Conservation (phyloP, 257 asterid species). For the Solanum pinnatisectum region DNA sequence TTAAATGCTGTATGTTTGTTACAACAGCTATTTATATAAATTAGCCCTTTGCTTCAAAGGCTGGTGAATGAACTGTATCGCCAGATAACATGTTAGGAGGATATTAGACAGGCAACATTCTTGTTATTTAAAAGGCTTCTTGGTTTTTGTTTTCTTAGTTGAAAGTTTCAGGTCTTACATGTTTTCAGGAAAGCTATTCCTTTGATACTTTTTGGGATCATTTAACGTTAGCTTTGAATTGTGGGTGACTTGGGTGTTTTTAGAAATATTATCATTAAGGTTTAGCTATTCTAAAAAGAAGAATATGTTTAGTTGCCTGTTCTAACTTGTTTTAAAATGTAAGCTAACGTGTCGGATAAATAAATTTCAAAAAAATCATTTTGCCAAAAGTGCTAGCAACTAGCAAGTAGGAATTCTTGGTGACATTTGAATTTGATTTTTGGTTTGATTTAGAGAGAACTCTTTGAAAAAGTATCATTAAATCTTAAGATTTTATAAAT, state of each 20-base stretch:
- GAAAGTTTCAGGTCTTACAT: not conserved
- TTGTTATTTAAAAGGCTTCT: not conserved
- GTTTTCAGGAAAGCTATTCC: not conserved
- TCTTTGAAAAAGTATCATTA: not conserved
- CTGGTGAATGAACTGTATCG: not conserved
- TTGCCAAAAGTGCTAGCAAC: not conserved
- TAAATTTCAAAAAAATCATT: not conserved
- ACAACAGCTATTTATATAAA: not conserved
- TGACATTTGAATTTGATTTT: not conserved
- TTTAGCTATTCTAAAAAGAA: not conserved
- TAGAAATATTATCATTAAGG: not conserved
- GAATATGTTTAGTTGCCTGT: not conserved
- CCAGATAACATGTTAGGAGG: not conserved
- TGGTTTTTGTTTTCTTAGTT: not conserved
- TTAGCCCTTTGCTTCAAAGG: not conserved
- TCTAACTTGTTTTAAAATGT: not conserved
- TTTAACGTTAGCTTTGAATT: not conserved
- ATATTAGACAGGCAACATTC: not conserved
- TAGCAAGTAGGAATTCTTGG: not conserved
- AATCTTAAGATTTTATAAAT: not conserved
- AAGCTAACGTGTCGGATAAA: not conserved
- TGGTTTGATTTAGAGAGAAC: not conserved
- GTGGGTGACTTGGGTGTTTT: not conserved
- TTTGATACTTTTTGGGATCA: not conserved
- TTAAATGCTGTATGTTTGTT: not conserved